Percentiles rank a stretch among this genome's conserved stretches.
Conservation (phyloP, 2,329 filamentous ascomycete species). For the Cladophialophora bantiana region DNA sequence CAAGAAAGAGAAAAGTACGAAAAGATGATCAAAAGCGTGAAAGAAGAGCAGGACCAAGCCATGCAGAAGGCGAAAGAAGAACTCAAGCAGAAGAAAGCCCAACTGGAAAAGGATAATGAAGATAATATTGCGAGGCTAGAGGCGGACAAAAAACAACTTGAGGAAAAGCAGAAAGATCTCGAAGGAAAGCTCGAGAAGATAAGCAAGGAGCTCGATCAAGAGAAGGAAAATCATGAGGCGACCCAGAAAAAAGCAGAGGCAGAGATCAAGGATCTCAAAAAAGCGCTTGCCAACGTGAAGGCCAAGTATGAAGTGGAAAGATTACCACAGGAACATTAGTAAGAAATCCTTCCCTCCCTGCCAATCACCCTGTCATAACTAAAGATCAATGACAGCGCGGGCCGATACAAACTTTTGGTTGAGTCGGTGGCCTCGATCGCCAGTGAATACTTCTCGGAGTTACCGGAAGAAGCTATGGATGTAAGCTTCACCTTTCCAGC, state of each 20-base stretch:
- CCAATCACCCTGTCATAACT: not conserved
- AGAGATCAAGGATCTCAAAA: not conserved
- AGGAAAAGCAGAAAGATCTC: not conserved
- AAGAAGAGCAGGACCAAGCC: not conserved
- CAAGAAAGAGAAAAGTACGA: conserved; percentile 14
- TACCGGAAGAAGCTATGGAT: conserved; percentile 17
- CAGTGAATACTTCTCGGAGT: not conserved
- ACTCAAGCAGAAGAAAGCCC: not conserved
- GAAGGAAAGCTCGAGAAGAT: conserved; percentile 5
- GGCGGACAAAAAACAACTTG: not conserved
- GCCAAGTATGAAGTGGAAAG: conserved; percentile 11
- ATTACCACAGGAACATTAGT: conserved; percentile 9
- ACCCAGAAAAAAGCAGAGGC: conserved; percentile 9
- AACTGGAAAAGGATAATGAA: conserved; percentile 12
- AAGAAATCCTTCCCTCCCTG: not conserved
- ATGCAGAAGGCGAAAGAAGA: not conserved
- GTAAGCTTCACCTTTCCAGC: not conserved
- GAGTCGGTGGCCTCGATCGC: conserved; percentile 4
- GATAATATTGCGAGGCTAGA: conserved; percentile 10
- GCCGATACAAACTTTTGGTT: conserved; percentile 4
- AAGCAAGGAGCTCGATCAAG: not conserved
- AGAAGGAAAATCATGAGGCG: conserved; percentile 5
- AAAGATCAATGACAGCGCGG: conserved; percentile 8
- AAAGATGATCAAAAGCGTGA: not conserved
- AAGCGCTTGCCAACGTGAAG: conserved; percentile 4